A percentile compares a stretch with the other conserved stretches of the same genome.
These are phyloP conservation scores for Tetramitus jugosus DNA, from an alignment of 208 protist species.

Conservation along the genomic window DNA sequence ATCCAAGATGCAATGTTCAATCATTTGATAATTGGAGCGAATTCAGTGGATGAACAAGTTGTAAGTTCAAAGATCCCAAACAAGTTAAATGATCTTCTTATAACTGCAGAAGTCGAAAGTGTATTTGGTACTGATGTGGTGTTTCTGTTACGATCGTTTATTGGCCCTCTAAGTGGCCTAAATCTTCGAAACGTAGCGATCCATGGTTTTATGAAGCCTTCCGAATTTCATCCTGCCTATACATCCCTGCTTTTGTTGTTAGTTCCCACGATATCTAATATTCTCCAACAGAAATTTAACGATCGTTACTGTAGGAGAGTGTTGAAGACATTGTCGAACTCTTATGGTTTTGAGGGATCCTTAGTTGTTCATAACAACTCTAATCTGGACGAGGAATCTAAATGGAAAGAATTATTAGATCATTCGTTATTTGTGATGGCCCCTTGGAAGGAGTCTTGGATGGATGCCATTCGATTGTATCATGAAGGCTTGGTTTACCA, in stretches of 20 bases:
- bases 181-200: conserved; percentile 4
- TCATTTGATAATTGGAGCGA: neutral
- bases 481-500: neutral
- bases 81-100: conserved; percentile 6
- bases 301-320: neutral
- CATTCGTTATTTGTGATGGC: neutral
- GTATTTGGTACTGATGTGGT: neutral
- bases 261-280: neutral
- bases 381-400: neutral
- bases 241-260: neutral
- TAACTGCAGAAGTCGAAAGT: neutral
- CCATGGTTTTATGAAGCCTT: neutral
- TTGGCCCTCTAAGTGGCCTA: neutral
- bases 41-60: neutral
- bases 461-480: neutral
- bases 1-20: conserved; percentile 2
- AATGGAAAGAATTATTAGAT: neutral
- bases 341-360: neutral
- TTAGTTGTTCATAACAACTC: neutral
- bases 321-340: neutral
- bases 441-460: neutral
- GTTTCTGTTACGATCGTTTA: neutral
- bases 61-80: neutral
- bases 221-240: neutral
- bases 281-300: neutral